Evolutionary conservation across 2,329 filamentous ascomycete genomes (phyloP).

Genomic region (Aspergillus sp.): DNA sequence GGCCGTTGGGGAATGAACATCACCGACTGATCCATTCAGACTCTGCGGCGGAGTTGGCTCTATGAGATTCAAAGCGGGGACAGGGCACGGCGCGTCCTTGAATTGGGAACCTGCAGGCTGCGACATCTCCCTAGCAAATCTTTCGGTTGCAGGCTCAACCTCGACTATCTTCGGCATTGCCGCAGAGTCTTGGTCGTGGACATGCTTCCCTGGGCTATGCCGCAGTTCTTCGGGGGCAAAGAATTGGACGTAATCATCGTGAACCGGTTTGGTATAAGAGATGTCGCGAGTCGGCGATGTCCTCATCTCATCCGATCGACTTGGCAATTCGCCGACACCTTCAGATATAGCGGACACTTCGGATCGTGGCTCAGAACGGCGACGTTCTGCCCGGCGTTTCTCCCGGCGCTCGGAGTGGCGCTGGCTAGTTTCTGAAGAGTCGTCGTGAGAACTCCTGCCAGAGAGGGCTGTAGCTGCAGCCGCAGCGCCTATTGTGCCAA

Average conservation of each 20-base stretch:
- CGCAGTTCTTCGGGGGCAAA: constrained; percentile 33
- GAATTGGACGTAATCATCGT: constrained; percentile 36
- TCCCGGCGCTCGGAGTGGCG: constrained; percentile 29
- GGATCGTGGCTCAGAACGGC: constrained; percentile 13
- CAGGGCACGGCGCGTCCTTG: constrained; percentile 31
- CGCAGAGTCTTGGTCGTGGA: constrained; percentile 8
- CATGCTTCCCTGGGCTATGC: constrained; percentile 30
- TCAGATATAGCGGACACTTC: constrained; percentile 16
- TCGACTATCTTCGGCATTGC: constrained; percentile 23
- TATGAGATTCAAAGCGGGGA: constrained; percentile 49
- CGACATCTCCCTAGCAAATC: constrained; percentile 10
- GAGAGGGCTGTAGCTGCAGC: constrained; percentile 36
- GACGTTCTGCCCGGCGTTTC: constrained; percentile 32
- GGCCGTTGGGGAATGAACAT: constrained; percentile 18
- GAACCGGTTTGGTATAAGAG: constrained; percentile 23
- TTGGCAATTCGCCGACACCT: constrained; percentile 6
- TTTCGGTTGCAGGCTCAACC: constrained; percentile 20
- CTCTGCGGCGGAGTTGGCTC: constrained; percentile 50
- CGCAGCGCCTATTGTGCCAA: constrained; percentile 42
- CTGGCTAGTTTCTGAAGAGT: constrained; percentile 20
- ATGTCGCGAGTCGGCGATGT: constrained; percentile 21
- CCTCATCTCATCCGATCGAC: constrained; percentile 14
- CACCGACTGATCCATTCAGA: constrained; percentile 28
- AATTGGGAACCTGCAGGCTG: constrained; percentile 13
- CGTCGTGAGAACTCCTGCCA: constrained; percentile 19